These are phyloP conservation scores for Phytophthora pinifolia DNA, from an alignment of 352 stramenopile genomes.

Conservation along the genomic window DNA sequence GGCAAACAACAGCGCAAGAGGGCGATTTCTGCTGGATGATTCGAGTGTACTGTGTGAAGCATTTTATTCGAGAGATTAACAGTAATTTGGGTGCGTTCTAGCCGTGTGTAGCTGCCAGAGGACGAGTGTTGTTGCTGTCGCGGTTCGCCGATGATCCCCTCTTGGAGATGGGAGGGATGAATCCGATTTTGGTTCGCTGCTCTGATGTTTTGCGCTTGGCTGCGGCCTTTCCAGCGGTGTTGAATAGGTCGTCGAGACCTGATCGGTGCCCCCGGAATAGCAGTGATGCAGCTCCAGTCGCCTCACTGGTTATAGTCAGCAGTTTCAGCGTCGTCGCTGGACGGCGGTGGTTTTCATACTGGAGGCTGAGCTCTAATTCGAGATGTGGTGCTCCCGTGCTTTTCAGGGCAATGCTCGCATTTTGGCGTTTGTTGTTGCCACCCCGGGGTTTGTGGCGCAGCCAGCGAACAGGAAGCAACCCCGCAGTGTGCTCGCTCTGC, in stretches of 20 bases:
- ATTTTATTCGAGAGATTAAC: constrained; percentile 6
- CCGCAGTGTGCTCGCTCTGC: constrained; percentile 1
- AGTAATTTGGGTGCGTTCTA: too few relatives aligned
- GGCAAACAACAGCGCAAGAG: neutral
- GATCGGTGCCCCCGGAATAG: constrained; percentile 22
- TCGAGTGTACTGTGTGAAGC: neutral
- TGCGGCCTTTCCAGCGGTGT: constrained; percentile 1
- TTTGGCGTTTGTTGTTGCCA: constrained; percentile 26
- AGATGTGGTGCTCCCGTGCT: constrained; percentile 28
- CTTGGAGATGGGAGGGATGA: neutral
- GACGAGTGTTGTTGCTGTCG: neutral
- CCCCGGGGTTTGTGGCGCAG: constrained; percentile 4
- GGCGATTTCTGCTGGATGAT: constrained; percentile 1
- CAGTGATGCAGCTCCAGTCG: constrained; percentile 1
- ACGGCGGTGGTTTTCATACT: constrained; percentile 27
- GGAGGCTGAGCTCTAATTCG: constrained; percentile 35
- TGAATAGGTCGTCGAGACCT: constrained; percentile 23
- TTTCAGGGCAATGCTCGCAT: constrained; percentile 20
- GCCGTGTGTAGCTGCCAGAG: too few relatives aligned
- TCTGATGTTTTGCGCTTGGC: constrained; percentile 2
- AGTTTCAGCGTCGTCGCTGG: constrained; percentile 20
- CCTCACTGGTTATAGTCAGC: constrained; percentile 14
- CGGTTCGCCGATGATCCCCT: neutral
- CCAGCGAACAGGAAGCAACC: neutral
- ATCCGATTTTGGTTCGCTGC: constrained; percentile 5